Percentiles rank a stretch among this genome's conserved stretches.
Conservation (phyloP, 2,329 filamentous ascomycete genomes). For the Pseudocercospora crystallina region DNA sequence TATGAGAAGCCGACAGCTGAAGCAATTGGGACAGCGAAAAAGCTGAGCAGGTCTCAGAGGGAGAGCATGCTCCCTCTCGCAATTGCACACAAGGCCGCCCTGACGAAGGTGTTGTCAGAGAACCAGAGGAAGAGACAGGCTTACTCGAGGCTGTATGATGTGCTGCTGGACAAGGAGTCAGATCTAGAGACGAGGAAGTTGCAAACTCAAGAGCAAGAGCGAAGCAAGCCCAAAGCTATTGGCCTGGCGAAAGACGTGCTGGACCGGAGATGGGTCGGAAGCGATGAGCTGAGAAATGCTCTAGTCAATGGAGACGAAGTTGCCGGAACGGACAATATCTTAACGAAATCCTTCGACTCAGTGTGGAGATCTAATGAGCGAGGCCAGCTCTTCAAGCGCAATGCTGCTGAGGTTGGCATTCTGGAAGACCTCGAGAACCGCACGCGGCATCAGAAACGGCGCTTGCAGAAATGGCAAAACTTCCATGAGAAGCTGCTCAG, state of each 20-base stretch:
- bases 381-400: slow-evolving; percentile 42
- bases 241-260: slow-evolving; percentile 57
- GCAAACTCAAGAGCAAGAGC: slow-evolving; percentile 27
- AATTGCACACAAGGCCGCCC: slow-evolving; percentile 68
- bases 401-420: slow-evolving; percentile 53
- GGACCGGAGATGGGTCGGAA: slow-evolving; percentile 75
- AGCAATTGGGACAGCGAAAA: slow-evolving; percentile 49
- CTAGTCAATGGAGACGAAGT: slow-evolving; percentile 66
- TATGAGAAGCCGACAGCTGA: slow-evolving; percentile 45
- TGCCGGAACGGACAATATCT: slow-evolving; percentile 59
- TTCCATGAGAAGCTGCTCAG: slow-evolving; percentile 52
- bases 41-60: slow-evolving; percentile 34
- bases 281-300: slow-evolving; percentile 70
- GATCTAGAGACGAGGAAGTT: slow-evolving; percentile 55
- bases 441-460: slow-evolving; percentile 64
- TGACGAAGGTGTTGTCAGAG: slow-evolving; percentile 58
- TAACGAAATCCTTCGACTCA: slow-evolving; percentile 63
- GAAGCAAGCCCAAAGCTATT: slow-evolving; percentile 23
- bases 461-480: slow-evolving; percentile 72
- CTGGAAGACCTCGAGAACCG: slow-evolving; percentile 71
- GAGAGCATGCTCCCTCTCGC: slow-evolving; percentile 62
- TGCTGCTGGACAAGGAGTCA: slow-evolving; percentile 42
- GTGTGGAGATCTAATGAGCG: slow-evolving; percentile 66
- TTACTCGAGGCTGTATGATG: slow-evolving; percentile 63
- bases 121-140: slow-evolving; percentile 60